These are phyloP conservation scores for Nitzschia inconspicua DNA, from an alignment of 108 stramenopile species.

Conservation along the genomic window DNA sequence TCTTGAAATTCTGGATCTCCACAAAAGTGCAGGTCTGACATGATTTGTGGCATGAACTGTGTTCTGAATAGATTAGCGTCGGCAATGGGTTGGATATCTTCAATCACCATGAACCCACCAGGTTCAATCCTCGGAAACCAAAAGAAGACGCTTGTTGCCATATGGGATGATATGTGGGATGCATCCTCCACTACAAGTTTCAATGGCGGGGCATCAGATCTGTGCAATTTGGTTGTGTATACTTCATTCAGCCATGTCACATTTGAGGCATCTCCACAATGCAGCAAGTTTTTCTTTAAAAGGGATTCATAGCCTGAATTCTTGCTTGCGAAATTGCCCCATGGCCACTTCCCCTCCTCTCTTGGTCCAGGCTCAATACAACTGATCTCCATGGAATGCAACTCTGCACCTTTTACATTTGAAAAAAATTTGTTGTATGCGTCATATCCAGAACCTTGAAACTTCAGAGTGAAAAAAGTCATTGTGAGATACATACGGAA, in stretches of 20 bases:
- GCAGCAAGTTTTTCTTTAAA: constrained; percentile 30
- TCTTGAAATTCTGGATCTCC: constrained; percentile 32
- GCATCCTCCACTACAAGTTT: constrained; percentile 64
- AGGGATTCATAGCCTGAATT: constrained; percentile 30
- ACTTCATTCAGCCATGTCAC: constrained; percentile 5
- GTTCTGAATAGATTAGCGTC: constrained; percentile 46
- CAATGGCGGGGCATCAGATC: constrained; percentile 47
- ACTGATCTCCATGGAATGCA: constrained; percentile 50
- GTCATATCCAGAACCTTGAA: too few species aligned
- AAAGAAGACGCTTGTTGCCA: constrained; percentile 50
- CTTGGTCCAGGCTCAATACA: constrained; percentile 44
- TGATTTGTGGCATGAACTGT: constrained; percentile 54
- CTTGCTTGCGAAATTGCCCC: constrained; percentile 49
- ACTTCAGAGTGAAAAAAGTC: too few species aligned
- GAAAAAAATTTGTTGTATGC: constrained; percentile 33
- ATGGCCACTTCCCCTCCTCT: constrained; percentile 60
- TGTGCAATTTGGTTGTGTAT: not conserved
- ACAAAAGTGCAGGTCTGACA: constrained; percentile 64
- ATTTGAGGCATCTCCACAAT: constrained; percentile 53
- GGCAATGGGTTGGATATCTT: constrained; percentile 30
- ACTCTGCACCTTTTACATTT: constrained; percentile 32
- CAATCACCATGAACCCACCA: constrained; percentile 50
- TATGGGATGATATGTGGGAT: constrained; percentile 41
- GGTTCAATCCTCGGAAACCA: constrained; percentile 62
- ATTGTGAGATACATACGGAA: too few species aligned